Evolutionary conservation across 768 basidiomycete species (phyloP).

Genomic region (Podaxis mareebaensis): DNA sequence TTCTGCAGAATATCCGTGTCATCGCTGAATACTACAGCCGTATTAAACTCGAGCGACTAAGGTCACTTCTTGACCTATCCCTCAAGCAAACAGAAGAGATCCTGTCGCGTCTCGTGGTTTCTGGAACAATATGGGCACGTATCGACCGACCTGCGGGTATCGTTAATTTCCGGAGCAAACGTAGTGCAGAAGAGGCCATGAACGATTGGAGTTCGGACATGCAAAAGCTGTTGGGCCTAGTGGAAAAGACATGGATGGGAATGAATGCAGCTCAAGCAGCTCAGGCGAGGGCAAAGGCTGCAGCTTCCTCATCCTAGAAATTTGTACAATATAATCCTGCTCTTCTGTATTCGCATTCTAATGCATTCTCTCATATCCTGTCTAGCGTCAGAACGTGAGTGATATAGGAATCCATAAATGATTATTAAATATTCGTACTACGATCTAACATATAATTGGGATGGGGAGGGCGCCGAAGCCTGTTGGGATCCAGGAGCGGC

Average conservation of each 20-base stretch:
- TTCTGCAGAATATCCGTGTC: slow-evolving; percentile 86
- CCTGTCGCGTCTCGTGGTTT: slow-evolving; percentile 87
- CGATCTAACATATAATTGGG: background rate
- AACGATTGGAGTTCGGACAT: slow-evolving; percentile 99
- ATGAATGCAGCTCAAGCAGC: slow-evolving; percentile 90
- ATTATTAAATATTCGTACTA: slow-evolving; percentile 11
- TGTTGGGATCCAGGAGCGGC: slow-evolving; percentile 1
- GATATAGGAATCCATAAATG: background rate
- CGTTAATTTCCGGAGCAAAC: slow-evolving; percentile 82
- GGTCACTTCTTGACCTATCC: slow-evolving; percentile 84
- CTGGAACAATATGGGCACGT: slow-evolving; percentile 90
- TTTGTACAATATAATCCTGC: slow-evolving; percentile 22
- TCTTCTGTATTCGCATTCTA: background rate
- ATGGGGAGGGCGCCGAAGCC: background rate
- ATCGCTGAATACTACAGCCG: slow-evolving; percentile 94
- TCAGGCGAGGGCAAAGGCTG: slow-evolving; percentile 55
- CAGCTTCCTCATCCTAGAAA: slow-evolving; percentile 25
- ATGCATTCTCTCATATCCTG: background rate
- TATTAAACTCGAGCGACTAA: slow-evolving; percentile 82
- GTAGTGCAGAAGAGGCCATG: slow-evolving; percentile 89
- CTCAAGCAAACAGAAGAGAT: slow-evolving; percentile 83
- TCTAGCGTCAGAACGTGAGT: background rate
- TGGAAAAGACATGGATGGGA: slow-evolving; percentile 99
- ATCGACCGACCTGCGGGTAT: slow-evolving; percentile 91
- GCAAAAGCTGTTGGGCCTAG: slow-evolving; percentile 84